Base-by-base conservation (phyloP, 2,329 filamentous ascomycete genomes). In the Colletotrichum theobromicola region DNA sequence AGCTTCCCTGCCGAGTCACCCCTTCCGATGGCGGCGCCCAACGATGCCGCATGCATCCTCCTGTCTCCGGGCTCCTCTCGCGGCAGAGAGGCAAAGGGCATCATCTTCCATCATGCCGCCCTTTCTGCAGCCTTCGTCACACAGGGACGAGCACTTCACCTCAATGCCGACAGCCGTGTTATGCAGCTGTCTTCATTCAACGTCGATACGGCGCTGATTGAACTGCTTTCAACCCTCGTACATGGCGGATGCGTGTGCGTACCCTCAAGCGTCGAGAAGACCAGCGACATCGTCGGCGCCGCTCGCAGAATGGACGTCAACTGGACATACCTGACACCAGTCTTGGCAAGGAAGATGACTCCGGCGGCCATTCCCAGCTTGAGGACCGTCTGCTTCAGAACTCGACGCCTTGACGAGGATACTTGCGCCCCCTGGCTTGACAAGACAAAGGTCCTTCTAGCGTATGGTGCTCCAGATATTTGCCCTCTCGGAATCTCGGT, bases 221-320 rank as follows among this genome's bases (percentile, higher is more conserved):
- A 91, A 75, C 86, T 88, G 1, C 82, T 91, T 7, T 85, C 87
- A 2, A 86, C 89, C 0, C 82, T 93, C 4, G 84, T 89, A 10
- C 82, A 87, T 30, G 92, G 92, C 24, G 91, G 89, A 0, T 92
- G 89, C 68, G 84, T 93, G 7, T 93, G 91, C 73, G 84, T 93
- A 0, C 90, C 91, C 0, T 86, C 87, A 7, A 82, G 87, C 2
- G 80, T 85, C 7, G 87, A 90, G 70, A 82, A 88, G 18, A 79
- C 88, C 37, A 85, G 87, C 67, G 86, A 91, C 68, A 82, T 92
- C 5, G 81, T 84, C 2, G 87, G 85, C 3, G 86, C 85, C 1
- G 88, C 92, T 34, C 84, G 85, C 7, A 81, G 85, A 1, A 88
- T 89, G 84, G 81, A 87, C 18, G 88, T 87, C 34, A 90, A 86